Percentiles rank a stretch among this genome's conserved stretches.
phyloP scores from a whole-genome alignment of 129 eudicot genomes.

The Ambrosia trifida region DNA sequence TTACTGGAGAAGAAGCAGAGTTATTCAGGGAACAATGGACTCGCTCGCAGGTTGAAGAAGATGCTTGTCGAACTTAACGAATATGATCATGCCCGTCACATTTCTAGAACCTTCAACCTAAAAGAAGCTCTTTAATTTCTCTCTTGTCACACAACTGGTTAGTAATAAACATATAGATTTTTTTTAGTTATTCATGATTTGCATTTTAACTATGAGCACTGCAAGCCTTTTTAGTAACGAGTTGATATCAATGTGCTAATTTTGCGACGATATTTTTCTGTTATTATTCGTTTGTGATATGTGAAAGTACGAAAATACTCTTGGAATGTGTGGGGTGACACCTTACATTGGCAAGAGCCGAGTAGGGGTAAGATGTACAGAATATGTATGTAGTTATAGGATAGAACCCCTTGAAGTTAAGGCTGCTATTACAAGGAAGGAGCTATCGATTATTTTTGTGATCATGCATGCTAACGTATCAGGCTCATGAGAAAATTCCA shows the following conservation, averaged over 20 bases:
- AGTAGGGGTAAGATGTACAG: too few relatives aligned
- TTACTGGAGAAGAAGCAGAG: conserved; percentile 61
- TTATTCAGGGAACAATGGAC: conserved; percentile 44
- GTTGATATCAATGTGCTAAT: neutral
- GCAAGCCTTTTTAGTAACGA: neutral
- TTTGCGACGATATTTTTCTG: neutral
- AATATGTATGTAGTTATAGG: too few relatives aligned
- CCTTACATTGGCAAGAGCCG: too few relatives aligned
- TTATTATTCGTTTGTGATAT: neutral
- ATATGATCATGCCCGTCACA: conserved; percentile 76
- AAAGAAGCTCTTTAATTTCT: conserved; percentile 71
- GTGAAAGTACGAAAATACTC: neutral
- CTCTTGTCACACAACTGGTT: neutral
- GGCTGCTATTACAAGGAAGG: too few relatives aligned
- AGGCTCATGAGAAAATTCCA: too few relatives aligned
- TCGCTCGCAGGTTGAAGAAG: conserved; percentile 88
- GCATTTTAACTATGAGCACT: conserved; percentile 1
- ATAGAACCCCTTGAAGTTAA: too few relatives aligned
- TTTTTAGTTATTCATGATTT: neutral
- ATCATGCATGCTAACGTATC: too few relatives aligned
- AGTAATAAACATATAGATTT: neutral
- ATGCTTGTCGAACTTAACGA: conserved; percentile 90
- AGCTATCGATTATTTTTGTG: too few relatives aligned
- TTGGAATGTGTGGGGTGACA: neutral
- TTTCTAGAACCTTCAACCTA: conserved; percentile 76